Evolutionary conservation across 176 grass and related monocot species (phyloP), one percentile per base, ranked within the genome.

Genomic region (Avena eriantha): DNA sequence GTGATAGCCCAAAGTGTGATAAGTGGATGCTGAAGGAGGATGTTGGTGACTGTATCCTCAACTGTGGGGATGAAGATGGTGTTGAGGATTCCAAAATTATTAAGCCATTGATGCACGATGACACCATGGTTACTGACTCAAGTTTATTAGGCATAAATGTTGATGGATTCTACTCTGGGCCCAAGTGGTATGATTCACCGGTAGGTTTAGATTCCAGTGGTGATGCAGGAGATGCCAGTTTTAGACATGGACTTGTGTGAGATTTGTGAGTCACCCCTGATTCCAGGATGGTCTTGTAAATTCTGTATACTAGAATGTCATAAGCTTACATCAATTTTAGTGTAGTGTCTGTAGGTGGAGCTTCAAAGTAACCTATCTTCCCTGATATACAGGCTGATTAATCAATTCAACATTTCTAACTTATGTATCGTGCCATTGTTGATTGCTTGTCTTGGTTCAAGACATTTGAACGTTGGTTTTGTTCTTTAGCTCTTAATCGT

Each of bases 151-250:
- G 92, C 73, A 98, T 98, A 86, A 90, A 93, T 71, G 90, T 91
- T 81, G 96, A 98, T 58, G 96, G 92, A 82, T 99, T 99, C 84
- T 99, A 99, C 89, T 66, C 92, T 39, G 88, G 72, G 46, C 8
- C 93, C 55, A 99, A 99, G 85, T 99, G 97, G 97, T 99, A 97
- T 87, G 97, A 99, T 84, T 94, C 97, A 26, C 94, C 94, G 1
- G 89, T 90, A 79, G 79, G 85, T 85, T 97, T 99, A 90, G 96
- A 98, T 89, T 90, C 94, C 33, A 68, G 83, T 87, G 75, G 79
- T 73, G 92, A 92, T 82, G 81, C 80, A 26, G 86, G 67, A 67
- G 89, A 94, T 95, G 75, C 78, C 47, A 83, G 80, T 76, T 99
- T 93, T 88, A 93, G 94, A 80, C 90, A 93, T 91, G 87, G 88